A percentile compares a stretch with the other conserved stretches of the same genome.
These are phyloP conservation scores for Botryococcus braunii DNA, from an alignment of 163 green algal genomes.

Conservation along the genomic window DNA sequence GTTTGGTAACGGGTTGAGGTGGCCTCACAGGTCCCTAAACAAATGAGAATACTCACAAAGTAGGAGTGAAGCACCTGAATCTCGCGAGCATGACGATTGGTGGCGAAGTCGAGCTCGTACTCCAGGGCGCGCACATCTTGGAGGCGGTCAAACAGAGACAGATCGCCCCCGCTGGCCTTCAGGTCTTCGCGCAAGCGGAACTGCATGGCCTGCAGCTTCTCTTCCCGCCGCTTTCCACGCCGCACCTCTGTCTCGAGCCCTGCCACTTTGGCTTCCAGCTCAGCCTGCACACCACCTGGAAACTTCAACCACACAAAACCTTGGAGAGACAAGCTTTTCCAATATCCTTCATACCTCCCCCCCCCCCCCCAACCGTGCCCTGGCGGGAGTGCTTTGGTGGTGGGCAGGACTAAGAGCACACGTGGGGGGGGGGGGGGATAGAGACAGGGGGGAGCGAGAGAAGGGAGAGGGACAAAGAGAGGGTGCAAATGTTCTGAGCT, in stretches of 20 bases:
- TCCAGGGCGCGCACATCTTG: constrained; percentile 31
- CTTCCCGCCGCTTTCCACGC: constrained; percentile 34
- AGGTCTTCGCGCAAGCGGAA: constrained; percentile 43
- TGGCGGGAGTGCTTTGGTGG: too few species aligned
- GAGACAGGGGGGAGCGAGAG: too few species aligned
- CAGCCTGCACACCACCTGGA: background rate
- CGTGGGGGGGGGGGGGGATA: too few species aligned
- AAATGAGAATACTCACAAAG: too few species aligned
- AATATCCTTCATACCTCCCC: too few species aligned
- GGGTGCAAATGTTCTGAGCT: too few species aligned
- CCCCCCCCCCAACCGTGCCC: too few species aligned
- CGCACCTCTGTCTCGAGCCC: constrained; percentile 41
- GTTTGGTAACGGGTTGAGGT: too few species aligned
- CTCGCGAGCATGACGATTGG: constrained; percentile 19
- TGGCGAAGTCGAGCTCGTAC: constrained; percentile 48
- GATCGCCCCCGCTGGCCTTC: constrained; percentile 13
- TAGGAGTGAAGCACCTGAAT: constrained; percentile 2
- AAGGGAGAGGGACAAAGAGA: too few species aligned
- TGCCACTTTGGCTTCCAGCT: background rate
- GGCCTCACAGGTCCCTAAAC: too few species aligned
- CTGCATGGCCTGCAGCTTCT: constrained; percentile 47
- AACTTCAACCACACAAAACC: background rate
- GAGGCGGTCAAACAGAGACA: constrained; percentile 19
- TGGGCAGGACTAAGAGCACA: too few species aligned
- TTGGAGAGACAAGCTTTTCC: too few species aligned